Base-by-base conservation (phyloP, 2,329 filamentous ascomycete genomes). In the Drechslera avenae region DNA sequence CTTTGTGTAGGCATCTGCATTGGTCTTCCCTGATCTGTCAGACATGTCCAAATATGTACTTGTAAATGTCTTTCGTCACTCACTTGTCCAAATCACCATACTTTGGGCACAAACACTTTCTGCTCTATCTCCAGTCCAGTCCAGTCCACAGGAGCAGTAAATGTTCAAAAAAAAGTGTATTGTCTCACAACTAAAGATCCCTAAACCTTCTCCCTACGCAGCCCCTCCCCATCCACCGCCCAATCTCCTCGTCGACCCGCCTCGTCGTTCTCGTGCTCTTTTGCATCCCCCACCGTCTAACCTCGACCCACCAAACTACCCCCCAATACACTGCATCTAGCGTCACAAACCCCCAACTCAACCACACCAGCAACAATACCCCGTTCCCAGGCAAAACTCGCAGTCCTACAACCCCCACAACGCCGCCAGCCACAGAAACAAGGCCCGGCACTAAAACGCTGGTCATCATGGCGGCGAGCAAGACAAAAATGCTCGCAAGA, bases 221-320 rank as follows among this genome's bases (percentile, higher is more conserved):
- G 3, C 26, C 26, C 26, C 26, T 50, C 0, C 52, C 55, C n/a
- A 44, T 59, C 65, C 65, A 67, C 28, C 61, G 52, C n/a, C 61
- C 65, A 3, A 57, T 40, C 52, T 66, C 59, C 3, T 58, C 55
- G 7, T 59, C 54, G 13, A 57, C 54, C 13, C 51, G 53, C 17
- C 65, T 56, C 34, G 16, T 36, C 14, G 58, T 56, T 42, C 41
- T 58, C 0, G 54, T 47, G 42, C n/a, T n/a, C n/a, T n/a, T n/a
- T n/a, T n/a, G n/a, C n/a, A 64, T 57, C 12, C 55, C 53, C 37
- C 39, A 57, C 19, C 34, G 51, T 34, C 64, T 52, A 10, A 59
- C 54, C 55, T 67, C 64, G 13, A 68, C 63, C 49, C 67, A 67
- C 66, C 64, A 68, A 9, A 66, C 52, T 5, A 46, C 16, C 12